Conservation (phyloP, 2,329 filamentous ascomycete species). For the Gaeumannomyces sp. region DNA sequence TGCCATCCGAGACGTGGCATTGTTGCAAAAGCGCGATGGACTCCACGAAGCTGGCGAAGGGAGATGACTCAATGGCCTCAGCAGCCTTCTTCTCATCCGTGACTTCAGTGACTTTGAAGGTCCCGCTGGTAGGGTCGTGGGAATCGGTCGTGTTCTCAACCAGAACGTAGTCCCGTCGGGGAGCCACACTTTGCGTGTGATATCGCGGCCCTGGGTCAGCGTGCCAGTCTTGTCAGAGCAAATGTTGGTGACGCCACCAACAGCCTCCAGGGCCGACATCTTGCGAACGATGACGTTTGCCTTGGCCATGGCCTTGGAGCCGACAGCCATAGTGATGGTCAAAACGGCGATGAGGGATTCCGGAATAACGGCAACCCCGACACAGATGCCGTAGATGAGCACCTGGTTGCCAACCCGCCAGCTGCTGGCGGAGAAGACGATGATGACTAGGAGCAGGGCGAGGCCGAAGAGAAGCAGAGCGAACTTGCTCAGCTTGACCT, state of each 20-base stretch:
- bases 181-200: conserved; percentile 57
- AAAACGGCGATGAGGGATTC: conserved; percentile 56
- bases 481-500: conserved; percentile 61
- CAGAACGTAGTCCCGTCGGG: conserved; percentile 45
- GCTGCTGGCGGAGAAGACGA: conserved; percentile 34
- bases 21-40: conserved; percentile 59
- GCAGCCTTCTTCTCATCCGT: conserved; percentile 28
- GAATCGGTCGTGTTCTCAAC: conserved; percentile 52
- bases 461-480: conserved; percentile 59
- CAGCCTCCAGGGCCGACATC: conserved; percentile 46
- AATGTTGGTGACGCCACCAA: conserved; percentile 48
- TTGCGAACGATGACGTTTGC: conserved; percentile 52
- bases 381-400: conserved; percentile 39
- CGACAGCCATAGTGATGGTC: conserved; percentile 55
- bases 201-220: conserved; percentile 60
- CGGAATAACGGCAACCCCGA: conserved; percentile 46
- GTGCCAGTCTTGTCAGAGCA: conserved; percentile 65
- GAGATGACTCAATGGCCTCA: conserved; percentile 20
- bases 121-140: conserved; percentile 54
- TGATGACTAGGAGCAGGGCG: conserved; percentile 36
- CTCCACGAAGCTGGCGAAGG: conserved; percentile 42
- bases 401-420: conserved; percentile 40
- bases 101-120: conserved; percentile 37
- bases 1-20: conserved; percentile 43
- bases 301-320: conserved; percentile 48